Conservation (phyloP, 345 rosid genomes). For the Orychophragmus violaceus region DNA sequence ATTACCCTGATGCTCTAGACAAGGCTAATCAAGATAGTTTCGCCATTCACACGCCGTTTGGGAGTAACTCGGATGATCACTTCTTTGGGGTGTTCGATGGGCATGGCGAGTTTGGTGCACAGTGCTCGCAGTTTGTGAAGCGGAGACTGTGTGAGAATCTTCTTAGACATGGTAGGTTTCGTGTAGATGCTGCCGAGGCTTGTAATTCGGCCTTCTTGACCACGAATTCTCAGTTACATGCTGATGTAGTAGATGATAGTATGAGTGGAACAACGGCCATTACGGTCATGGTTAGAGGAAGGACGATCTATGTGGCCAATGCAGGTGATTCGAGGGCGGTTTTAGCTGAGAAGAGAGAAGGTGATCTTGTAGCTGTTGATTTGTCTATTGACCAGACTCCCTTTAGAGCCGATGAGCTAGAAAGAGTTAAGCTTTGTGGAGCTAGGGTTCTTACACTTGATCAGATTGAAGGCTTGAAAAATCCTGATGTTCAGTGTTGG, state of each 20-base stretch:
- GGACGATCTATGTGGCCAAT: slow-evolving; percentile 72
- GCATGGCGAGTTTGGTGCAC: slow-evolving; percentile 89
- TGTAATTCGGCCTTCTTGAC: slow-evolving; percentile 57
- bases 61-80: slow-evolving; percentile 55
- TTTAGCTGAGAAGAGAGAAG: slow-evolving; percentile 70
- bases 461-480: slow-evolving; percentile 94
- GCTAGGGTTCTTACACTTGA: slow-evolving; percentile 94
- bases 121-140: slow-evolving; percentile 88
- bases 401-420: slow-evolving; percentile 71
- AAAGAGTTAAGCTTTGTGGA: slow-evolving; percentile 84
- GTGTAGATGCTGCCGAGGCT: slow-evolving; percentile 68
- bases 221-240: slow-evolving; percentile 73
- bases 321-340: slow-evolving; percentile 94
- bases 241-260: slow-evolving; percentile 69
- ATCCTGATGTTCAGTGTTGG: slow-evolving; percentile 95
- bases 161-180: slow-evolving; percentile 54
- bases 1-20: slow-evolving; percentile 90
- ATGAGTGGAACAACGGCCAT: slow-evolving; percentile 98
- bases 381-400: slow-evolving; percentile 94
- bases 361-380: slow-evolving; percentile 79
- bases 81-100: slow-evolving; percentile 99
- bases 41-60: slow-evolving; percentile 89
- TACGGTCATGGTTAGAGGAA: slow-evolving; percentile 83
- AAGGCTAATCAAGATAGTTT: slow-evolving; percentile 98
- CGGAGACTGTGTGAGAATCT: slow-evolving; percentile 76